Conservation (phyloP, 2,329 filamentous ascomycete genomes). For the Blastomyces emzantsi region DNA sequence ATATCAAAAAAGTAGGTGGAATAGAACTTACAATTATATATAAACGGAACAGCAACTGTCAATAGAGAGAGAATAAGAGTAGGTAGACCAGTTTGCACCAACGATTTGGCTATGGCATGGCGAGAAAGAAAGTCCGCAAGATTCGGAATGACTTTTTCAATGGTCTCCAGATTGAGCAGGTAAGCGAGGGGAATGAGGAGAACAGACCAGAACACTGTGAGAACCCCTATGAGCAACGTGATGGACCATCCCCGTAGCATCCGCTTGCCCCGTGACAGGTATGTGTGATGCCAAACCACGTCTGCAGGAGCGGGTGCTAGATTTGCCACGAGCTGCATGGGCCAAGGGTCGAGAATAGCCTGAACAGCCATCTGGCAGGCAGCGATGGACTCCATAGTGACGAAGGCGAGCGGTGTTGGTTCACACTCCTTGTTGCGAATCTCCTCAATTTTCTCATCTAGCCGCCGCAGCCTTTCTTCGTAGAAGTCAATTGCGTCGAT, state of each 20-base stretch:
- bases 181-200: constrained; percentile 71
- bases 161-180: constrained; percentile 70
- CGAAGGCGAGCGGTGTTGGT: constrained; percentile 78
- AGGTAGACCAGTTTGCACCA: constrained; percentile 81
- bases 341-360: constrained; percentile 82
- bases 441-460: constrained; percentile 64
- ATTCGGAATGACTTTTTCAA: constrained; percentile 61
- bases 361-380: constrained; percentile 93
- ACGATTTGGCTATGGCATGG: constrained; percentile 61
- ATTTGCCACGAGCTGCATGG: constrained; percentile 75
- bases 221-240: constrained; percentile 68
- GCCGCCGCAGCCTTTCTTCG: constrained; percentile 67
- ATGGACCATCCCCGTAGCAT: constrained; percentile 74
- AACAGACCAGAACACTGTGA: constrained; percentile 82
- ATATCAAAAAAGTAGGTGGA: neutral
- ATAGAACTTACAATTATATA: constrained; percentile 66
- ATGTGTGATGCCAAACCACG: constrained; percentile 93
- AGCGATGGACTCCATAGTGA: constrained; percentile 94
- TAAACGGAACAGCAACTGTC: constrained; percentile 80
- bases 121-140: constrained; percentile 58
- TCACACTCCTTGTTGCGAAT: constrained; percentile 67
- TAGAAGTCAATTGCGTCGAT: constrained; percentile 94
- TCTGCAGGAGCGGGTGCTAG: constrained; percentile 81
- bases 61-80: constrained; percentile 78
- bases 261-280: constrained; percentile 63